Conservation (phyloP, 164 flowering plant species). For the Magnolia sinica region DNA sequence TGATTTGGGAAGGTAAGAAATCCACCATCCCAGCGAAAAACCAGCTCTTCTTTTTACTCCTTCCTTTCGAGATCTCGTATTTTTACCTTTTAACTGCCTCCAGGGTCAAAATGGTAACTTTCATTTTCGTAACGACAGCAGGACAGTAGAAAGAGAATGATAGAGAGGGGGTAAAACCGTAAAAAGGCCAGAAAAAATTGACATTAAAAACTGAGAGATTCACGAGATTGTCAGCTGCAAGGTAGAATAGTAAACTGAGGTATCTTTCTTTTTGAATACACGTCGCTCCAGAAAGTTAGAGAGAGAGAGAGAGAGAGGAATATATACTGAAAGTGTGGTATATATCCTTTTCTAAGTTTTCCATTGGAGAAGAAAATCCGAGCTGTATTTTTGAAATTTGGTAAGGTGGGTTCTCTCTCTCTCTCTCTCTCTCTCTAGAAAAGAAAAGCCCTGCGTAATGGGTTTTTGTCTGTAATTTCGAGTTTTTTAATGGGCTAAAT, state of each 20-base stretch:
- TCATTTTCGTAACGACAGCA: too few relatives aligned
- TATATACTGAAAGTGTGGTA: background rate
- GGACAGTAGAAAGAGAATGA: background rate
- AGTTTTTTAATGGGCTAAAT: background rate
- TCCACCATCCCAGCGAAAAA: too few relatives aligned
- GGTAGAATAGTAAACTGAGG: slow-evolving; percentile 26
- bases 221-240: slow-evolving; percentile 43
- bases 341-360: too few relatives aligned
- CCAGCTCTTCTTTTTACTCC: too few relatives aligned
- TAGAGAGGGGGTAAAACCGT: background rate
- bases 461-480: slow-evolving; percentile 1
- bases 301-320: slow-evolving; percentile 16
- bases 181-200: background rate
- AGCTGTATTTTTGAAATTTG: slow-evolving; percentile 35
- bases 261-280: slow-evolving; percentile 33
- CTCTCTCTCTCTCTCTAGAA: background rate
- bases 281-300: slow-evolving; percentile 48
- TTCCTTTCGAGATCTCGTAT: too few relatives aligned
- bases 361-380: too few relatives aligned
- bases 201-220: slow-evolving; percentile 22
- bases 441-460: slow-evolving; percentile 1
- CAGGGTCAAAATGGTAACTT: too few relatives aligned
- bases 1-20: too few relatives aligned
- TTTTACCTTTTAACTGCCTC: too few relatives aligned
- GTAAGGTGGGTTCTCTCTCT: slow-evolving; percentile 19